Evolutionary conservation across 108 stramenopile species (phyloP).

Genomic region (Cafeteria roenbergensis): DNA sequence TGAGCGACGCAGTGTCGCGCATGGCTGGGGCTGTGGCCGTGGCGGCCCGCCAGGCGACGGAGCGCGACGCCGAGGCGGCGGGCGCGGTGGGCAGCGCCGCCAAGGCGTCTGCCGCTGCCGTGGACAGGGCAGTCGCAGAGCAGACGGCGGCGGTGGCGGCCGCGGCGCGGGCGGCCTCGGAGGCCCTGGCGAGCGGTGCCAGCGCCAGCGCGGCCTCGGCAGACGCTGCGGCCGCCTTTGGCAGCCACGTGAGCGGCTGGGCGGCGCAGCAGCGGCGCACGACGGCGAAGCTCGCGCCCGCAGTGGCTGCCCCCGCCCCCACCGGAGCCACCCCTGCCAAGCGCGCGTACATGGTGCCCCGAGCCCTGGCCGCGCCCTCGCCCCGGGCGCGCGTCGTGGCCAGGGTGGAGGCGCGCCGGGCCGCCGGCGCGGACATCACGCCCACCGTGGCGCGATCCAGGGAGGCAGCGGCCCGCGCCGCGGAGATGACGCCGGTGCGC

Average conservation of each 20-base stretch:
- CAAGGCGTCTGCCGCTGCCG: not conserved
- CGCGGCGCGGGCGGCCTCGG: too few relatives aligned
- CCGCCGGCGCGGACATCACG: not conserved
- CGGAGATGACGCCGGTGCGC: too few relatives aligned
- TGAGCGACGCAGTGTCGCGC: too few relatives aligned
- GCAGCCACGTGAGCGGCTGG: not conserved
- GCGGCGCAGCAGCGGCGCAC: not conserved
- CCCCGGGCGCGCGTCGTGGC: not conserved
- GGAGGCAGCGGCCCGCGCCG: not conserved
- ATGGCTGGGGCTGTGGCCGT: too few relatives aligned
- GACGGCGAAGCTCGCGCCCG: not conserved
- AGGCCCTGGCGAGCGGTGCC: not conserved
- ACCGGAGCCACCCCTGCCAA: slow-evolving; percentile 5
- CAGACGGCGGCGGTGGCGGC: not conserved
- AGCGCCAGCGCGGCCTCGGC: not conserved
- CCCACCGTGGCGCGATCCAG: not conserved
- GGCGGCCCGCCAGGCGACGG: not conserved
- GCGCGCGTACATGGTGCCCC: not conserved
- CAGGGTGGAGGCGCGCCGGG: not conserved
- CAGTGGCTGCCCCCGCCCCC: not conserved
- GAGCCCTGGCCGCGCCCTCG: not conserved
- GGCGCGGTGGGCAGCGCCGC: too few relatives aligned
- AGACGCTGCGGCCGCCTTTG: not conserved
- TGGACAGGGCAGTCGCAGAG: not conserved
- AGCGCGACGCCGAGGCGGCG: not conserved